A percentile compares a stretch with the other conserved stretches of the same genome.
Conservation (phyloP, 2,329 filamentous ascomycete genomes). For the Colletotrichum sp. region DNA sequence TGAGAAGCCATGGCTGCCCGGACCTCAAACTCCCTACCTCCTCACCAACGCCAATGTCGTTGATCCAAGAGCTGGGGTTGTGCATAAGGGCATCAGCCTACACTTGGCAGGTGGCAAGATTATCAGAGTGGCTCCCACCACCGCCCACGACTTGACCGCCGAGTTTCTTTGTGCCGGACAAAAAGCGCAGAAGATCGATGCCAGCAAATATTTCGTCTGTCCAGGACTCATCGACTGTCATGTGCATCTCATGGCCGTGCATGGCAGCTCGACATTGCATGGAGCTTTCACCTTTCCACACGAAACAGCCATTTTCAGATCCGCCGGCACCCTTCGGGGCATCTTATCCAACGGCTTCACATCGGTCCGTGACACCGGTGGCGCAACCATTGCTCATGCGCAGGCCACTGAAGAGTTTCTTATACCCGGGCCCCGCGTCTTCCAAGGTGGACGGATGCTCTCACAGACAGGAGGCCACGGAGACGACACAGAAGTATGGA, state of each 20-base stretch:
- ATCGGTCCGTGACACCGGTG: not conserved
- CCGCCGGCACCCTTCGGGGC: not conserved
- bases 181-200: not conserved
- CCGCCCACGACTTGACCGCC: not conserved
- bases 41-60: not conserved
- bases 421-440: not conserved
- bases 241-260: not conserved
- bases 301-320: not conserved
- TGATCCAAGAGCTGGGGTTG: not conserved
- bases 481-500: not conserved
- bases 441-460: not conserved
- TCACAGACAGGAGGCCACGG: not conserved
- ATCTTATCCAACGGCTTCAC: not conserved
- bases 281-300: not conserved
- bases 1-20: not conserved
- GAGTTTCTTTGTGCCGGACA: not conserved
- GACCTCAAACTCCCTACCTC: not conserved
- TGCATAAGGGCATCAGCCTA: not conserved
- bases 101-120: not conserved
- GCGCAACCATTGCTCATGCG: not conserved
- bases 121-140: not conserved
- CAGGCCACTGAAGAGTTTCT: not conserved
- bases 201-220: not conserved
- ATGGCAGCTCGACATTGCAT: not conserved
- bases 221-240: not conserved